phyloP scores from a whole-genome alignment of 345 rosid species.

The Boechera divaricarpa region DNA sequence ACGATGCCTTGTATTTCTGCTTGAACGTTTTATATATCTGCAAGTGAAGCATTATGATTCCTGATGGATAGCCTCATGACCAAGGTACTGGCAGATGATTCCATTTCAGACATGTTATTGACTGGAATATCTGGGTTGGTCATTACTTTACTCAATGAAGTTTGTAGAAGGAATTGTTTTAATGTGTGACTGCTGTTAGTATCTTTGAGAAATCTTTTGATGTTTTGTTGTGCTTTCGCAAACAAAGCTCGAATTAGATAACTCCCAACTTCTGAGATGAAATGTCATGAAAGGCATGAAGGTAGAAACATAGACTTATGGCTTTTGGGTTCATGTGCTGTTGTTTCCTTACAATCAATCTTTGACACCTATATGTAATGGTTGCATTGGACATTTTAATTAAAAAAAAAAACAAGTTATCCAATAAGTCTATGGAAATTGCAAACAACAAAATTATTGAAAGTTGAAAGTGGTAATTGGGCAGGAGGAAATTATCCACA shows the following conservation, averaged over 20 bases:
- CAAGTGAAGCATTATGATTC: conserved; percentile 22
- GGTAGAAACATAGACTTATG: not conserved
- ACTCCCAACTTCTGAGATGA: too few species aligned
- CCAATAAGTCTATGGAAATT: not conserved
- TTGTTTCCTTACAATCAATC: too few species aligned
- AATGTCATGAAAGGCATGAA: not conserved
- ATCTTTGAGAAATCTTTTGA: conserved; percentile 6
- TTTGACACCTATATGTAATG: too few species aligned
- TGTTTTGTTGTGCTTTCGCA: conserved; percentile 8
- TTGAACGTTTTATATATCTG: not conserved
- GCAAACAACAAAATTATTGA: not conserved
- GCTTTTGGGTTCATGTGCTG: too few species aligned
- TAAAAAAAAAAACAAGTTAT: too few species aligned
- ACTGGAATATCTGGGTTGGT: not conserved
- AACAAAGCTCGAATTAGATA: not conserved
- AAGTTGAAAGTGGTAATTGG: conserved; percentile 1
- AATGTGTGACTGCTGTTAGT: not conserved
- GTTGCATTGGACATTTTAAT: too few species aligned
- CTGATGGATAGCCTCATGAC: conserved; percentile 13
- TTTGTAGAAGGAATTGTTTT: not conserved
- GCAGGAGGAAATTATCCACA: conserved; percentile 27
- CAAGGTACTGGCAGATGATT: conserved; percentile 9
- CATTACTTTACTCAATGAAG: not conserved
- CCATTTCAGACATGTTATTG: conserved; percentile 20
- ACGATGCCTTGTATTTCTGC: not conserved